Evolutionary conservation across 331 rosid genomes (phyloP).

Genomic region (Acacia concinna): DNA sequence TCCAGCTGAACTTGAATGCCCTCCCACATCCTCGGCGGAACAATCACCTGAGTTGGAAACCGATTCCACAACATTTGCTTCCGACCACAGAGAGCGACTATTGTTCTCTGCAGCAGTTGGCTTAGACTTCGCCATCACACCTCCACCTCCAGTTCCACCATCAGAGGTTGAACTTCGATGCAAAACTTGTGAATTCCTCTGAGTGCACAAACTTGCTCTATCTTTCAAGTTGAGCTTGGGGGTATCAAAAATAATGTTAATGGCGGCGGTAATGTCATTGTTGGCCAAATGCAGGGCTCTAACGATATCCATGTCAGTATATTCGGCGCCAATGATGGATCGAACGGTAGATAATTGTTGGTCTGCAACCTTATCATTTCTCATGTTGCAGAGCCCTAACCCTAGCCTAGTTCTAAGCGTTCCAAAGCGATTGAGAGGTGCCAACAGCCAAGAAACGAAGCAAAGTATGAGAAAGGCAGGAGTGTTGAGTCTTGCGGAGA

Average conservation of each 20-base stretch:
- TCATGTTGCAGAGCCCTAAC: constrained; percentile 65
- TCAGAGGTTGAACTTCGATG: constrained; percentile 36
- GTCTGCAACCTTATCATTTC: constrained; percentile 63
- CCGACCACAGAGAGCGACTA: constrained; percentile 7
- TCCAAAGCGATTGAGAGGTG: background rate
- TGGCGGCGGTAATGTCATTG: constrained; percentile 88
- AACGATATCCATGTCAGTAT: constrained; percentile 82
- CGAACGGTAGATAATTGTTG: constrained; percentile 70
- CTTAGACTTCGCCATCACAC: constrained; percentile 6
- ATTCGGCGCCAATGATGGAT: constrained; percentile 70
- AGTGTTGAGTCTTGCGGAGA: background rate
- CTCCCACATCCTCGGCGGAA: constrained; percentile 26
- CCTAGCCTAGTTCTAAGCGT: constrained; percentile 26
- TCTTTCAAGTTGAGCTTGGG: constrained; percentile 47
- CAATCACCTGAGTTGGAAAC: constrained; percentile 29
- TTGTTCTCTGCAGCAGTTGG: constrained; percentile 18
- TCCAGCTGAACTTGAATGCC: constrained; percentile 30
- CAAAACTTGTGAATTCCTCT: constrained; percentile 24
- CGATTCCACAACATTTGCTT: constrained; percentile 27
- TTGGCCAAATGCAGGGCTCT: constrained; percentile 92
- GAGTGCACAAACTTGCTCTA: constrained; percentile 16
- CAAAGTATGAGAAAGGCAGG: background rate
- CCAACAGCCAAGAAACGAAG: background rate
- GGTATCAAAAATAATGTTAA: constrained; percentile 77
- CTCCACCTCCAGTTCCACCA: background rate